A percentile compares a stretch with the other conserved stretches of the same genome.
These are phyloP conservation scores for Coemansia sp. DNA, from an alignment of 192 early-diverging fungal genomes.

Conservation along the genomic window DNA sequence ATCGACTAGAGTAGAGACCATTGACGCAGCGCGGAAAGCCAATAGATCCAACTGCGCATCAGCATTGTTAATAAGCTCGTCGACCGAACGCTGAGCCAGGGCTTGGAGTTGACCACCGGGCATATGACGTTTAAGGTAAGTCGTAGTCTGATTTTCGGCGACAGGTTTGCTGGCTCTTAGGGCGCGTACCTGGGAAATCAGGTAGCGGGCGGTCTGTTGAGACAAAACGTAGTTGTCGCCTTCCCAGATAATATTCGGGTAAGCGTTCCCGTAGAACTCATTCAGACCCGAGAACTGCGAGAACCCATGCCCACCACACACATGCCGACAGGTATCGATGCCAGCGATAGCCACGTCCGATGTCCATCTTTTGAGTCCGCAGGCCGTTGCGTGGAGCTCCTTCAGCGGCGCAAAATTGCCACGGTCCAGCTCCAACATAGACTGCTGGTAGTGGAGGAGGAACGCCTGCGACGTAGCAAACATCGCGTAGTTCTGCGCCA, in stretches of 20 bases:
- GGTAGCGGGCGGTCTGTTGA: constrained; percentile 83
- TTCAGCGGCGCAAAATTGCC: constrained; percentile 71
- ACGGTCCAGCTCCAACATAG: constrained; percentile 59
- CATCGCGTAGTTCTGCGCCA: constrained; percentile 77
- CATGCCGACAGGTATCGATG: constrained; percentile 76
- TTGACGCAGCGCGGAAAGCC: constrained; percentile 72
- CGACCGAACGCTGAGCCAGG: constrained; percentile 16
- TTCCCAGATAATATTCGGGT: constrained; percentile 82
- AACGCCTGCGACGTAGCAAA: constrained; percentile 73
- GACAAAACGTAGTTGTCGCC: constrained; percentile 87
- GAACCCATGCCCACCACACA: constrained; percentile 81
- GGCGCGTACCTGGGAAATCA: constrained; percentile 71
- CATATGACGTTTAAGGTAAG: constrained; percentile 40
- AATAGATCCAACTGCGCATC: constrained; percentile 71
- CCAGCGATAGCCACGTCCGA: constrained; percentile 69
- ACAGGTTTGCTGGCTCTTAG: constrained; percentile 57
- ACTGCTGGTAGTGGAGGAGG: constrained; percentile 64
- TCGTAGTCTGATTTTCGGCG: constrained; percentile 36
- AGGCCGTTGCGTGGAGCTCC: constrained; percentile 75
- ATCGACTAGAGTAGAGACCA: constrained; percentile 67
- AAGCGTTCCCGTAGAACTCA: constrained; percentile 69
- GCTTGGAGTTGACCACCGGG: constrained; percentile 23
- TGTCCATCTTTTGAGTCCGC: constrained; percentile 76
- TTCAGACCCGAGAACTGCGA: constrained; percentile 74
- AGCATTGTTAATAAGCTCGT: constrained; percentile 59